Percentiles rank a stretch among this genome's conserved stretches.
Evolutionary conservation across 192 early-diverging fungal genomes (phyloP).

Genomic region (Coemansia sp.): DNA sequence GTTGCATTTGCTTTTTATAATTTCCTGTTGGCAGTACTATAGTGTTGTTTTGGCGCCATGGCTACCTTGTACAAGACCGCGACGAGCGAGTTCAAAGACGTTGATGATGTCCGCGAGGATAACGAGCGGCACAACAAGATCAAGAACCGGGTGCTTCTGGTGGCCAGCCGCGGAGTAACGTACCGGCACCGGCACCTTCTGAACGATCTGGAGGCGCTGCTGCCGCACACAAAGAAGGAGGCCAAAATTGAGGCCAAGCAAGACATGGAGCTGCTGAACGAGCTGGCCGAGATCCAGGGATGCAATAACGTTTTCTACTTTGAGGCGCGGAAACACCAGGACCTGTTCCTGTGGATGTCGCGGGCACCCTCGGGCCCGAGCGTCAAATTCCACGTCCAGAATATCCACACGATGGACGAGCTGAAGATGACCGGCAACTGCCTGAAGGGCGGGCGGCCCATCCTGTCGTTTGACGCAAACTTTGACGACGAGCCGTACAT

Average conservation of each 20-base stretch:
- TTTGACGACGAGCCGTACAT: constrained; percentile 88
- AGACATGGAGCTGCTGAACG: constrained; percentile 86
- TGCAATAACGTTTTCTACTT: constrained; percentile 99
- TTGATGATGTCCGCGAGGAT: constrained; percentile 46
- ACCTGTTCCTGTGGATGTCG: constrained; percentile 94
- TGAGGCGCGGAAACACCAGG: constrained; percentile 88
- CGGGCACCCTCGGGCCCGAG: constrained; percentile 94
- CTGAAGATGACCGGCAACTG: constrained; percentile 98
- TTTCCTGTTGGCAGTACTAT: too few species aligned
- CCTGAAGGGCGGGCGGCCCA: constrained; percentile 92
- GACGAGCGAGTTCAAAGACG: constrained; percentile 41
- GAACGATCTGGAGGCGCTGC: constrained; percentile 79
- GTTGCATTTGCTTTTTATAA: too few species aligned
- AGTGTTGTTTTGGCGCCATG: constrained; percentile 9
- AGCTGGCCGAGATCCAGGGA: constrained; percentile 93
- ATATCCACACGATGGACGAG: constrained; percentile 99
- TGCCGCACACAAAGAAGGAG: constrained; percentile 97
- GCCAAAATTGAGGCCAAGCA: constrained; percentile 91
- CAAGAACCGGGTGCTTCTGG: constrained; percentile 86
- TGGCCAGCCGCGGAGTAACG: constrained; percentile 85
- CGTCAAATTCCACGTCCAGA: constrained; percentile 93
- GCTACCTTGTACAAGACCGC: constrained; percentile 48
- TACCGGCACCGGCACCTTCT: constrained; percentile 89
- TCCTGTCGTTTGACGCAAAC: constrained; percentile 91
- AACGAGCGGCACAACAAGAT: constrained; percentile 63